Conservation (phyloP, 2,329 filamentous ascomycete species). For the Neofusicoccum sp. region DNA sequence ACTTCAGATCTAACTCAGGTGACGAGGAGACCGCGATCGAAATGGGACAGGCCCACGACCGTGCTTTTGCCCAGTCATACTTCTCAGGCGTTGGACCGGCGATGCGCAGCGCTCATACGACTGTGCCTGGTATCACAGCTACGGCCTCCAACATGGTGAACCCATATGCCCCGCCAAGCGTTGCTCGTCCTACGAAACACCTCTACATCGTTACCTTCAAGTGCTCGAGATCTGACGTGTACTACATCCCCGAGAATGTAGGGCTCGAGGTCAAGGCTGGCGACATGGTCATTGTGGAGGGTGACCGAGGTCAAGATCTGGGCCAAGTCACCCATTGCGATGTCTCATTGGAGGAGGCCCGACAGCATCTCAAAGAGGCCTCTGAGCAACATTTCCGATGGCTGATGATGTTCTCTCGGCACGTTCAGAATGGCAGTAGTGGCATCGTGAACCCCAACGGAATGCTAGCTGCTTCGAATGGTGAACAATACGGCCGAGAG, state of each 20-base stretch:
- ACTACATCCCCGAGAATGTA: conserved; percentile 94
- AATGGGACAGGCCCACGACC: conserved; percentile 15
- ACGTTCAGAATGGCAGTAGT: conserved; percentile 15
- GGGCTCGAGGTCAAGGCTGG: conserved; percentile 86
- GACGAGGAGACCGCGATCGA: conserved; percentile 18
- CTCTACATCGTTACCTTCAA: conserved; percentile 95
- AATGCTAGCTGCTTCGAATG: conserved; percentile 62
- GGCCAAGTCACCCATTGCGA: conserved; percentile 89
- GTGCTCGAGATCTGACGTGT: conserved; percentile 90
- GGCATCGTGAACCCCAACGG: conserved; percentile 54
- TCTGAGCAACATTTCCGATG: conserved; percentile 96
- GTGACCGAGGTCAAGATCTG: conserved; percentile 91
- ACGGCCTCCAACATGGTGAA: conserved; percentile 23
- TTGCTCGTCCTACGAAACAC: conserved; percentile 32
- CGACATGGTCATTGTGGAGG: conserved; percentile 95
- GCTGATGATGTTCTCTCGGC: conserved; percentile 95
- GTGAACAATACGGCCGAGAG: conserved; percentile 67
- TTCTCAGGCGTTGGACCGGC: conserved; percentile 37
- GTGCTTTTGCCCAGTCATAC: conserved; percentile 31
- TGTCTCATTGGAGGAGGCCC: conserved; percentile 82
- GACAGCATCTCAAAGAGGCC: conserved; percentile 85
- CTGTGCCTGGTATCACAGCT: conserved; percentile 27
- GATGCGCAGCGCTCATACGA: conserved; percentile 35
- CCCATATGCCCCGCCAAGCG: conserved; percentile 34
- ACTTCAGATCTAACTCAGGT: conserved; percentile 16